Conservation (phyloP, 2,329 filamentous ascomycete species). For the Camillea tinctor region DNA sequence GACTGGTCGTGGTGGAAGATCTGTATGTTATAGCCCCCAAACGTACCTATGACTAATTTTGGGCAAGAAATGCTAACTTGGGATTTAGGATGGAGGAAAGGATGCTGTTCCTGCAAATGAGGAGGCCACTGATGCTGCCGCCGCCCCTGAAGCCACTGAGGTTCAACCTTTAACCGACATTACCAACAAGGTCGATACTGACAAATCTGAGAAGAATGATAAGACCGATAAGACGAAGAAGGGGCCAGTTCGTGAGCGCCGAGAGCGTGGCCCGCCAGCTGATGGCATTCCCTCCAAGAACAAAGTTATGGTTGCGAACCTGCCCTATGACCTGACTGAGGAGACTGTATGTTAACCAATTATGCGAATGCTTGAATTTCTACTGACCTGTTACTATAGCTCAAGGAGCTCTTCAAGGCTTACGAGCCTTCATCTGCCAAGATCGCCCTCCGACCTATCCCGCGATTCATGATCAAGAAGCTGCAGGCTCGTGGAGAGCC, state of each 20-base stretch:
- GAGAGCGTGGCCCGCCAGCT: constrained; percentile 90
- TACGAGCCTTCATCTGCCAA: constrained; percentile 95
- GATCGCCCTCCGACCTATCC: constrained; percentile 97
- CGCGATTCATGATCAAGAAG: constrained; percentile 99
- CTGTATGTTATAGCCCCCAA: constrained; percentile 41
- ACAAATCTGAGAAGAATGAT: constrained; percentile 33
- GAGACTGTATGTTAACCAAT: constrained; percentile 69
- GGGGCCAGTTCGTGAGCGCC: constrained; percentile 59
- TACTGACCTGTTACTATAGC: constrained; percentile 52
- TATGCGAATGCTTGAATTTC: background rate
- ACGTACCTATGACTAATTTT: constrained; percentile 1
- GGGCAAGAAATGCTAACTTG: constrained; percentile 16
- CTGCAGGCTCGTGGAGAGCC: constrained; percentile 96
- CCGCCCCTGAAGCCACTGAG: constrained; percentile 51
- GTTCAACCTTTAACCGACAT: constrained; percentile 55
- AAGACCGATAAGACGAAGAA: constrained; percentile 39
- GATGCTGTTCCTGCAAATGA: constrained; percentile 46
- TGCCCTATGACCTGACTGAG: constrained; percentile 96
- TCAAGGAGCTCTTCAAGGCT: constrained; percentile 93
- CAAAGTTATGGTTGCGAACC: constrained; percentile 99
- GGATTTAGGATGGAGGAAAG: constrained; percentile 42
- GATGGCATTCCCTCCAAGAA: constrained; percentile 98
- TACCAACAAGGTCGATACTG: constrained; percentile 48
- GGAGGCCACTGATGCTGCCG: constrained; percentile 47
- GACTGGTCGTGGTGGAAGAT: constrained; percentile 59